Percentiles rank a stretch among this genome's conserved stretches.
Evolutionary conservation across 73 alveolate species (phyloP).

Genomic region (Blepharisma japonicum): DNA sequence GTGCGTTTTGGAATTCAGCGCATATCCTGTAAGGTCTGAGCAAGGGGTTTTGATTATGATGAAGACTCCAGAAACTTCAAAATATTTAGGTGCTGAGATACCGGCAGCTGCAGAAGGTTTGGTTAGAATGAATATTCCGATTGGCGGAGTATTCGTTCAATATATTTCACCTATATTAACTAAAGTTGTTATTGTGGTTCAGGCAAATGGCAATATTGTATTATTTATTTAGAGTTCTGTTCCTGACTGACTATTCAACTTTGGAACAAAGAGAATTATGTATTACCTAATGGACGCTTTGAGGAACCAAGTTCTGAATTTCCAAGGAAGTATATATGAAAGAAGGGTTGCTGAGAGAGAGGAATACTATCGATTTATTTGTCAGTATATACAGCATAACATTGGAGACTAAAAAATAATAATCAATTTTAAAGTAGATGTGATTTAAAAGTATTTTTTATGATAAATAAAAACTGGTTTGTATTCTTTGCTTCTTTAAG

Average conservation of each 20-base stretch:
- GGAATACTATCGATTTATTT: conserved; percentile 1
- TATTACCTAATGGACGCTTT: conserved; percentile 23
- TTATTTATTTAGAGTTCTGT: neutral
- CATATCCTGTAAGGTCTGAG: neutral
- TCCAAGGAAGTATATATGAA: conserved; percentile 16
- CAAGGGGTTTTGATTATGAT: neutral
- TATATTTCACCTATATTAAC: neutral
- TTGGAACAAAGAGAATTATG: conserved; percentile 15
- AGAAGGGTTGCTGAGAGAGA: conserved; percentile 2
- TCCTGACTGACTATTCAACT: conserved; percentile 18
- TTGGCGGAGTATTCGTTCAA: neutral
- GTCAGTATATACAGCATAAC: too few species aligned
- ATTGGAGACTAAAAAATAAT: too few species aligned
- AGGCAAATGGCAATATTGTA: too few species aligned
- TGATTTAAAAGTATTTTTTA: too few species aligned
- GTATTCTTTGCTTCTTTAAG: too few species aligned
- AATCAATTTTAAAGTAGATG: too few species aligned
- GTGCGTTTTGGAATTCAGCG: conserved; percentile 12
- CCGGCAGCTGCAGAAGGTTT: neutral
- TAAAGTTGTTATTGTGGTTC: neutral
- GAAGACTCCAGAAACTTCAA: neutral
- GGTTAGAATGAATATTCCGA: neutral
- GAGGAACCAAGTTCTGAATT: neutral
- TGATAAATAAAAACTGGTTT: too few species aligned
- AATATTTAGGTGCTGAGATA: neutral